These are phyloP conservation scores for Claviceps spartinae DNA, from an alignment of 2,329 filamentous ascomycete species.

Conservation along the genomic window DNA sequence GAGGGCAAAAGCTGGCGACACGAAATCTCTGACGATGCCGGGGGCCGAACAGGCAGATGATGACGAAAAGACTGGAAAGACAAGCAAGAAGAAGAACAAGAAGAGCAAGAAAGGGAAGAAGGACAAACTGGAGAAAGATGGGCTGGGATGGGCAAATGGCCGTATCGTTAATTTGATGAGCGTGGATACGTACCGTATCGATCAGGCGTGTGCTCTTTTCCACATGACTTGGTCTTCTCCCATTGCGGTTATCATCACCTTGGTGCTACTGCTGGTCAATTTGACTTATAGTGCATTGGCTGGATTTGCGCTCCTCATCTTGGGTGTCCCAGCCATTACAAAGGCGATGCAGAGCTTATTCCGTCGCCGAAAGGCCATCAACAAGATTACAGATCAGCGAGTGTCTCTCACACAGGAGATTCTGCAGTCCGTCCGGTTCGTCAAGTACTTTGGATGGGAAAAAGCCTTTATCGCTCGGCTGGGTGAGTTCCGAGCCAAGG, in stretches of 20 bases:
- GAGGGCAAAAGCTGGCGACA: constrained; percentile 72
- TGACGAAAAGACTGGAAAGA: constrained; percentile 28
- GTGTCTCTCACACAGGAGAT: constrained; percentile 90
- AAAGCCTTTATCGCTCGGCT: constrained; percentile 69
- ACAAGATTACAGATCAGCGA: constrained; percentile 85
- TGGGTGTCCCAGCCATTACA: constrained; percentile 67
- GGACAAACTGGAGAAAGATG: constrained; percentile 37
- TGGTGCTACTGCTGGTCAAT: constrained; percentile 73
- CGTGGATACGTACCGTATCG: constrained; percentile 84
- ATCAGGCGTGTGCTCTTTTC: constrained; percentile 77
- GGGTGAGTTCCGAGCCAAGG: constrained; percentile 55
- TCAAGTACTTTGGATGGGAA: constrained; percentile 97
- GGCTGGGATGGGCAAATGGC: constrained; percentile 81
- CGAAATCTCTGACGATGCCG: constrained; percentile 15
- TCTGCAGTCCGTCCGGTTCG: constrained; percentile 77
- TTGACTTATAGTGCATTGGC: constrained; percentile 80
- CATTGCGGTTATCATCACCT: constrained; percentile 61
- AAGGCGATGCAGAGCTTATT: constrained; percentile 67
- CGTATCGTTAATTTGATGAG: constrained; percentile 90
- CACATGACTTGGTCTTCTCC: constrained; percentile 87
- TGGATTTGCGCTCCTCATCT: constrained; percentile 68
- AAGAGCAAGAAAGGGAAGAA: constrained; percentile 23
- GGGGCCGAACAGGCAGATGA: constrained; percentile 35
- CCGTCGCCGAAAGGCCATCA: constrained; percentile 62
- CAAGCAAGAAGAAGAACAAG: constrained; percentile 14